phyloP scores from a whole-genome alignment of 306 rosid species.

The Cotoneaster glaucophyllus region DNA sequence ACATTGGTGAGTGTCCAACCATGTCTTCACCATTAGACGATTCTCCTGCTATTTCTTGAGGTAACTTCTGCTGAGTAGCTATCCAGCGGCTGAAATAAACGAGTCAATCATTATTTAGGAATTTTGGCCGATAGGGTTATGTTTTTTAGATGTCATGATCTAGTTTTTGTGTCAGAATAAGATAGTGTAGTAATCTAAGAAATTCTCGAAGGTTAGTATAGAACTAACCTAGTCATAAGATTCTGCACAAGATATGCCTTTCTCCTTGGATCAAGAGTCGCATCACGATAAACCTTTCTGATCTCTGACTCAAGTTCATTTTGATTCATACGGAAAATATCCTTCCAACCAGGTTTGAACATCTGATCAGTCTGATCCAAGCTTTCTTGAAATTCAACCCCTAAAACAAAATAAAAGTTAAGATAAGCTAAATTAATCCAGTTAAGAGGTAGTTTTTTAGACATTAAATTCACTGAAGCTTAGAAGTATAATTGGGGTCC shows the following conservation, averaged over 20 bases:
- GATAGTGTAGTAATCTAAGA: conserved; percentile 1
- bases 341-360: conserved; percentile 99
- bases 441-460: not conserved
- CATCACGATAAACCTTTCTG: conserved; percentile 91
- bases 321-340: conserved; percentile 98
- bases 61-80: conserved; percentile 91
- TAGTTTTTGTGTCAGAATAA: conserved; percentile 11
- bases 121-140: conserved; percentile 11
- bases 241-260: conserved; percentile 97
- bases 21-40: conserved; percentile 61
- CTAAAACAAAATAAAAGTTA: conserved; percentile 33
- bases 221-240: conserved; percentile 88
- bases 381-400: conserved; percentile 71
- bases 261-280: conserved; percentile 96
- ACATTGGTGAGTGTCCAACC: conserved; percentile 58
- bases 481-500: not conserved
- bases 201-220: not conserved
- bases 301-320: conserved; percentile 96
- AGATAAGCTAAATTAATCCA: not conserved
- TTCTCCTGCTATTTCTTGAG: conserved; percentile 55
- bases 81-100: conserved; percentile 83
- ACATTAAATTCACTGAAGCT: not conserved
- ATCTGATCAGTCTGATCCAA: conserved; percentile 81
- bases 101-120: conserved; percentile 18
- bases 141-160: conserved; percentile 7